Evolutionary conservation across 225 moss, liverwort and hornwort species (phyloP).

Genomic region (Anthoceros angustus): DNA sequence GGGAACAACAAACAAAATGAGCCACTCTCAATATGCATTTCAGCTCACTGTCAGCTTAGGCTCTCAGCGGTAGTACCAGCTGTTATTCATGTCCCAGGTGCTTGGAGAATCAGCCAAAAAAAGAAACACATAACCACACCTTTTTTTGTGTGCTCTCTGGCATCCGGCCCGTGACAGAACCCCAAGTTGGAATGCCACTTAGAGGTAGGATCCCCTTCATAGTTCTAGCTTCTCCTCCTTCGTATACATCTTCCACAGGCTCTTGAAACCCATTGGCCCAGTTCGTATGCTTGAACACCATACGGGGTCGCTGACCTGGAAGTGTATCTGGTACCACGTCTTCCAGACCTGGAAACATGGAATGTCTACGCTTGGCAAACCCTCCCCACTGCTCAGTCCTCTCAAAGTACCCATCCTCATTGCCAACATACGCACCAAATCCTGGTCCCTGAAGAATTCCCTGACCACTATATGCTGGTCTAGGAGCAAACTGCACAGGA

Average conservation of each 20-base stretch:
- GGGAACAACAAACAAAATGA: background rate
- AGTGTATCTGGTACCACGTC: conserved; percentile 20
- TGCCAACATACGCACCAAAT: conserved; percentile 30
- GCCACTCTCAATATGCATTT: no score
- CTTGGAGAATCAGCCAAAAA: no score
- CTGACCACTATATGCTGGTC: conserved; percentile 20
- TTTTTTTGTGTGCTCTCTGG: conserved; percentile 61
- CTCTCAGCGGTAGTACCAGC: no score
- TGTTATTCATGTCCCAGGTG: no score
- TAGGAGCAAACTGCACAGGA: conserved; percentile 33
- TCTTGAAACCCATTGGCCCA: conserved; percentile 78
- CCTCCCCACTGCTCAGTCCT: conserved; percentile 54
- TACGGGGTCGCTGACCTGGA: conserved; percentile 31
- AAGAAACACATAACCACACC: conserved; percentile 8
- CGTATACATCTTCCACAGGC: conserved; percentile 38
- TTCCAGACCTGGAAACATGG: conserved; percentile 38
- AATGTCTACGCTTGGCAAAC: conserved; percentile 40
- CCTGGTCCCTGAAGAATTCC: conserved; percentile 36
- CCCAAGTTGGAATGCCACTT: conserved; percentile 50
- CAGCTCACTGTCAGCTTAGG: no score
- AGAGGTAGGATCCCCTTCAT: conserved; percentile 22
- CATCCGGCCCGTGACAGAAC: conserved; percentile 53
- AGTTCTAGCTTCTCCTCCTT: conserved; percentile 26
- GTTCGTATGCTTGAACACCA: conserved; percentile 62
- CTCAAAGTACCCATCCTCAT: conserved; percentile 28